phyloP scores from a whole-genome alignment of 805 yeast genomes.

The Wickerhamiella cacticola region DNA sequence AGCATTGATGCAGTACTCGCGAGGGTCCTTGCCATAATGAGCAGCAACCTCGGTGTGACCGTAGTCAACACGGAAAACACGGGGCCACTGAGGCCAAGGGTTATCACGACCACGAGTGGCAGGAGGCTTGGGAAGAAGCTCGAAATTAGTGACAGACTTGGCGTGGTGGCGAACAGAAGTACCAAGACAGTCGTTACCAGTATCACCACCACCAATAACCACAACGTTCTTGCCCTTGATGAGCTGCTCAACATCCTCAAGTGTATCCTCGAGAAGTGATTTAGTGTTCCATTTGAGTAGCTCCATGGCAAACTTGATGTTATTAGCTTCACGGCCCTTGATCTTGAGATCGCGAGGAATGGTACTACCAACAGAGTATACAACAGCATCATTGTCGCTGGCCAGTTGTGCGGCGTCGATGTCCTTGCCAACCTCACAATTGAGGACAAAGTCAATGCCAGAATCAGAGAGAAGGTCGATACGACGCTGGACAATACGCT shows the following conservation, averaged over 20 bases:
- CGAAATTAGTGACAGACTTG: constrained; percentile 84
- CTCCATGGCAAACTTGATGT: constrained; percentile 92
- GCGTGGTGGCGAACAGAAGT: constrained; percentile 97
- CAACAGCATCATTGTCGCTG: constrained; percentile 62
- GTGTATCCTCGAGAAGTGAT: constrained; percentile 69
- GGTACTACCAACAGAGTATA: constrained; percentile 88
- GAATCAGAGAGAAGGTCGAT: constrained; percentile 80
- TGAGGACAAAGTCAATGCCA: constrained; percentile 69
- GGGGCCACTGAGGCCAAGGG: constrained; percentile 99
- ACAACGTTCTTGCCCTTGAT: constrained; percentile 80
- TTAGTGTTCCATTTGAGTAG: constrained; percentile 78
- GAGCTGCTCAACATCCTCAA: constrained; percentile 60
- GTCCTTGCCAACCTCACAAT: constrained; percentile 76
- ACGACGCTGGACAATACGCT: constrained; percentile 84
- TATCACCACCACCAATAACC: constrained; percentile 99
- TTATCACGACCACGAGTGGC: constrained; percentile 77
- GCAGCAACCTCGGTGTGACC: constrained; percentile 93
- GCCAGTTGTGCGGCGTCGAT: constrained; percentile 58
- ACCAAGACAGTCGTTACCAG: constrained; percentile 98
- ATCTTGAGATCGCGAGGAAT: constrained; percentile 90
- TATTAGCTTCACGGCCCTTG: constrained; percentile 83
- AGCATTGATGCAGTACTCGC: constrained; percentile 90
- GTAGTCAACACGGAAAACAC: constrained; percentile 93
- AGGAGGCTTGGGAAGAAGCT: constrained; percentile 87
- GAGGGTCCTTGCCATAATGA: constrained; percentile 93